Evolutionary conservation across 2,329 filamentous ascomycete species (phyloP).

Genomic region (Fusarium oxysporum): DNA sequence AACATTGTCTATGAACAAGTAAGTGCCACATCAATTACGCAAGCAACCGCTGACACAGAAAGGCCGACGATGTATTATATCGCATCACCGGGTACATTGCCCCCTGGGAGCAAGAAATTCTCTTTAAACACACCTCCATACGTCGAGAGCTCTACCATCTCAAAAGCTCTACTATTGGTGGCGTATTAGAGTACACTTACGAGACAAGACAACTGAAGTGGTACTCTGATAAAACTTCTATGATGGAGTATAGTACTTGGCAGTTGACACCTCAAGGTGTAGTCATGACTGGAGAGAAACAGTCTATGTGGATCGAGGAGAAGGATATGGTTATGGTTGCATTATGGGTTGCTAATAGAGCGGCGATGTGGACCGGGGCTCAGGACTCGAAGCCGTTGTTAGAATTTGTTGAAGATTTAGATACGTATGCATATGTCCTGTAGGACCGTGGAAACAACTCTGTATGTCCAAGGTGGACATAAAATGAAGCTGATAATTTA

Average conservation of each 20-base stretch:
- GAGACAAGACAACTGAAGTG: not conserved
- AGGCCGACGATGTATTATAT: not conserved
- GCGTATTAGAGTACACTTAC: not conserved
- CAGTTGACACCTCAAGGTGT: rapidly evolving
- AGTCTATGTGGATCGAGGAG: not conserved
- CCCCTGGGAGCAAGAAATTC: rapidly evolving
- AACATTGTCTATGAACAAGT: not conserved
- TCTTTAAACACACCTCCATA: not conserved
- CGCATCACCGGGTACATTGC: not conserved
- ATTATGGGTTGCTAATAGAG: not conserved
- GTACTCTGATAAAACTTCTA: not conserved
- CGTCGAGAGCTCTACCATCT: rapidly evolving
- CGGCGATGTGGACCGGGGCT: not conserved
- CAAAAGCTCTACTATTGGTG: rapidly evolving
- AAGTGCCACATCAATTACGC: rapidly evolving
- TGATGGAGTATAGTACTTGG: not conserved
- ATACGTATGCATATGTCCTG: not conserved
- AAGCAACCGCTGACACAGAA: rapidly evolving
- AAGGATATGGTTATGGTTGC: not conserved
- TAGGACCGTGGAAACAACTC: not conserved
- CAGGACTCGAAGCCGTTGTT: not conserved
- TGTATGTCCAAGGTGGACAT: too few species aligned
- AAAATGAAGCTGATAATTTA: too few species aligned
- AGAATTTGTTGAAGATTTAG: not conserved
- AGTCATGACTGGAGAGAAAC: rapidly evolving